A percentile compares a stretch with the other conserved stretches of the same genome.
Evolutionary conservation across 805 yeast genomes (phyloP).

Genomic region (Middelhovenomyces tepae): DNA sequence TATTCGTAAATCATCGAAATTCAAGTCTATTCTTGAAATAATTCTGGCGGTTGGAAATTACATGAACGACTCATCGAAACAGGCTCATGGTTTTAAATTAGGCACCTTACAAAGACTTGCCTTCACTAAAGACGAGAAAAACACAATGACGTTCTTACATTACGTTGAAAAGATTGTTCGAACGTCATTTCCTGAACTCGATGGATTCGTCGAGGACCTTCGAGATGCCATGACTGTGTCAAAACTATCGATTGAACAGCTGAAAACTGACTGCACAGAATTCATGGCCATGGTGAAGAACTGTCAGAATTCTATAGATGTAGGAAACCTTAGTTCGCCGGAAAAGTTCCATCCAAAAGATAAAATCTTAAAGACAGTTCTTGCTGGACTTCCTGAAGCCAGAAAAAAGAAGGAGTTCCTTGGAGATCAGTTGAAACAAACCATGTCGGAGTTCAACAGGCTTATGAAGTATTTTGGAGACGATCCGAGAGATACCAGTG

Average conservation of each 20-base stretch:
- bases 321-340: slow-evolving; percentile 81
- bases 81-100: slow-evolving; percentile 86
- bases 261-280: slow-evolving; percentile 61
- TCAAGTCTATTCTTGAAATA: slow-evolving; percentile 68
- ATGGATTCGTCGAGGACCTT: slow-evolving; percentile 66
- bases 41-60: slow-evolving; percentile 89
- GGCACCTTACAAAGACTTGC: slow-evolving; percentile 83
- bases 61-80: slow-evolving; percentile 90
- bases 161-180: slow-evolving; percentile 88
- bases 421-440: slow-evolving; percentile 51
- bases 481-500: slow-evolving; percentile 58
- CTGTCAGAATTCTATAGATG: slow-evolving; percentile 62
- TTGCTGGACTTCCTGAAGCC: slow-evolving; percentile 67
- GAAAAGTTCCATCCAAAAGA: slow-evolving; percentile 78
- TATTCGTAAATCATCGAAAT: slow-evolving; percentile 54
- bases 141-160: slow-evolving; percentile 82
- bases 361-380: slow-evolving; percentile 49
- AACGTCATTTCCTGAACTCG: slow-evolving; percentile 70
- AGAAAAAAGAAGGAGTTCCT: slow-evolving; percentile 58
- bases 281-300: slow-evolving; percentile 55
- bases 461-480: slow-evolving; percentile 89
- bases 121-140: slow-evolving; percentile 82
- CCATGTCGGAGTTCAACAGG: slow-evolving; percentile 55
- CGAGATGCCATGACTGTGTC: slow-evolving; percentile 49
- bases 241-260: slow-evolving; percentile 73